phyloP scores from a whole-genome alignment of 2,329 filamentous ascomycete species.

The Penicillium sp. region DNA sequence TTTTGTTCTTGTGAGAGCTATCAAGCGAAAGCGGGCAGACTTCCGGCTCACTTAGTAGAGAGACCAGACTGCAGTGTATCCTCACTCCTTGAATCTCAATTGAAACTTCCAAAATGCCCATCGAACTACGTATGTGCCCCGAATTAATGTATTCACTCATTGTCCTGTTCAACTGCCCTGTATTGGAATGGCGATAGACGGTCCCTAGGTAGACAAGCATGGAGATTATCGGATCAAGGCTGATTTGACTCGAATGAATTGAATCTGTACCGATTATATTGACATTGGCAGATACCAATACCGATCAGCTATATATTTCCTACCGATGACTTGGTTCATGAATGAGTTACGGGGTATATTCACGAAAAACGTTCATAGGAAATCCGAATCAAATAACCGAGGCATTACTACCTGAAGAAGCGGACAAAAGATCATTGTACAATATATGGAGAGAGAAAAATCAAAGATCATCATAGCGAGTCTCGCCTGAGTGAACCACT shows the following conservation, averaged over 20 bases:
- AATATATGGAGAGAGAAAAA: neutral
- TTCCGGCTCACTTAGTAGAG: too few species aligned
- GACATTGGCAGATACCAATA: neutral
- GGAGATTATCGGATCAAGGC: neutral
- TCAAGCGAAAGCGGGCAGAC: too few species aligned
- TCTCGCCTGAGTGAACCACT: slow-evolving; percentile 38
- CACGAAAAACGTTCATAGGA: neutral
- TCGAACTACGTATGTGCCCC: too few species aligned
- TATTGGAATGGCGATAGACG: too few species aligned
- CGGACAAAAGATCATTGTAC: slow-evolving; percentile 4
- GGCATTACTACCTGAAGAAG: slow-evolving; percentile 6
- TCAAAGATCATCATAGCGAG: slow-evolving; percentile 30
- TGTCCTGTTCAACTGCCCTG: too few species aligned
- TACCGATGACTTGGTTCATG: neutral
- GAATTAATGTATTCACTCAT: too few species aligned
- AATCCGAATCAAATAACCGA: neutral
- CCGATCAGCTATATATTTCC: neutral
- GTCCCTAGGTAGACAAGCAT: neutral
- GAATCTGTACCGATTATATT: neutral
- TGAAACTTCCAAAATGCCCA: too few species aligned
- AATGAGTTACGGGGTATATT: neutral
- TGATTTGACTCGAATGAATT: neutral
- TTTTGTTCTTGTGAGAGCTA: too few species aligned
- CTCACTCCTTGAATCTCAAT: too few species aligned
- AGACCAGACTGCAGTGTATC: too few species aligned